Evolutionary conservation across 495 filamentous ascomycete genomes (phyloP).

Genomic region (Penicillium bialowiezense): DNA sequence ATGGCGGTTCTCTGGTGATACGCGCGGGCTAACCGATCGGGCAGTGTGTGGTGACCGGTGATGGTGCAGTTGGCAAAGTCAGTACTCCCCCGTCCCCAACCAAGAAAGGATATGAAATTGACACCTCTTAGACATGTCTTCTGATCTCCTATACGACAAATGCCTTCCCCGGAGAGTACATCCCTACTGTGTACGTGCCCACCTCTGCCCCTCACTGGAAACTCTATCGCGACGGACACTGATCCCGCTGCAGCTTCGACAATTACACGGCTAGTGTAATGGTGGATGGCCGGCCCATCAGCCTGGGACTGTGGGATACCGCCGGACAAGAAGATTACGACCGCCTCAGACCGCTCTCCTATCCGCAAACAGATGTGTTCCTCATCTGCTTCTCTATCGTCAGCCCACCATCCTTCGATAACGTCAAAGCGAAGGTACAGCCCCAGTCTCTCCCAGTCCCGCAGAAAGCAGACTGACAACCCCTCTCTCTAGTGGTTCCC

Average conservation of each 20-base stretch:
- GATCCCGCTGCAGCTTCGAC: constrained; percentile 68
- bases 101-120: too few species aligned
- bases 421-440: constrained; percentile 96
- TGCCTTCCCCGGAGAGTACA: constrained; percentile 98
- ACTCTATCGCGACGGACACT: background rate
- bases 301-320: constrained; percentile 96
- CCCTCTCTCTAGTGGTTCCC: constrained; percentile 84
- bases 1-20: constrained; percentile 5
- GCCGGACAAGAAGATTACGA: constrained; percentile 99
- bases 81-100: constrained; percentile 18
- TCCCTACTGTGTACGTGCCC: constrained; percentile 88
- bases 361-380: constrained; percentile 97
- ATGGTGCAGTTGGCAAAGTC: constrained; percentile 98
- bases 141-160: constrained; percentile 99
- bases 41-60: constrained; percentile 97
- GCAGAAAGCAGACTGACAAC: too few species aligned
- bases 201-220: constrained; percentile 5
- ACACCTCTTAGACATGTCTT: constrained; percentile 77
- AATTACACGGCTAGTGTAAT: constrained; percentile 99
- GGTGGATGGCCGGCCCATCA: constrained; percentile 97
- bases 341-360: constrained; percentile 88
- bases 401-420: constrained; percentile 95
- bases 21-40: constrained; percentile 14
- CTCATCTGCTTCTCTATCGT: constrained; percentile 98
- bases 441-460: too few species aligned